phyloP scores from a whole-genome alignment of 1,139 yeast species.

The Scheffersomyces lignicola region DNA sequence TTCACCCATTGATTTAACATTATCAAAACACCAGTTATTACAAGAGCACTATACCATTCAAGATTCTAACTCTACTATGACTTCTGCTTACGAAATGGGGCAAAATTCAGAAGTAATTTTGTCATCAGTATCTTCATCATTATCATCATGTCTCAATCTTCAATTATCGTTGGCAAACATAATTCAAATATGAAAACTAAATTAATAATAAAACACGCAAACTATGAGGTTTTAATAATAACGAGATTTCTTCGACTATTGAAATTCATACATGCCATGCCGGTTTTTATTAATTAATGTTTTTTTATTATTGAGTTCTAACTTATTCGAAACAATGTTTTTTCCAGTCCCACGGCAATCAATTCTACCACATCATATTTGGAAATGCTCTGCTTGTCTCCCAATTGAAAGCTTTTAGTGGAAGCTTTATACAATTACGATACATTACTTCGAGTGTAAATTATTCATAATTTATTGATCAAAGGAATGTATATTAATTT shows the following conservation, averaged over 20 bases:
- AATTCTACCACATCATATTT: conserved; percentile 5
- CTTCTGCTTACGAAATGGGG: conserved; percentile 39
- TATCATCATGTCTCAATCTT: background rate
- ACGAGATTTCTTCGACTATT: background rate
- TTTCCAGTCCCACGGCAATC: too few species aligned
- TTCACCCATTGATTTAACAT: conserved; percentile 44
- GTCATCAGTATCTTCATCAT: conserved; percentile 14
- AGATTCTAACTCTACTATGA: conserved; percentile 14
- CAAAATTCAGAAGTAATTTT: conserved; percentile 56
- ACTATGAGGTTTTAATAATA: background rate
- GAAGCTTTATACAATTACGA: background rate
- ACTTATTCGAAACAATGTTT: too few species aligned
- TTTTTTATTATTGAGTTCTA: too few species aligned
- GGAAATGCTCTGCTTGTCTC: conserved; percentile 40
- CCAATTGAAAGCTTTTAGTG: background rate
- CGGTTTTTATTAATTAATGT: background rate
- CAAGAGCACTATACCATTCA: conserved; percentile 10
- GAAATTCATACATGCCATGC: background rate
- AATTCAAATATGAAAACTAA: background rate
- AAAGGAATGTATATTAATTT: conserved; percentile 25
- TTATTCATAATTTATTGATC: background rate
- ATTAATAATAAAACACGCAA: background rate
- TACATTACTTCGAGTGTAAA: background rate
- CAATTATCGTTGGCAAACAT: conserved; percentile 1
- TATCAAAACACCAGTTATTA: conserved; percentile 20